Percentiles rank a stretch among this genome's conserved stretches.
phyloP scores from a whole-genome alignment of 2,329 filamentous ascomycete genomes.

The Aspergillus caelatus region DNA sequence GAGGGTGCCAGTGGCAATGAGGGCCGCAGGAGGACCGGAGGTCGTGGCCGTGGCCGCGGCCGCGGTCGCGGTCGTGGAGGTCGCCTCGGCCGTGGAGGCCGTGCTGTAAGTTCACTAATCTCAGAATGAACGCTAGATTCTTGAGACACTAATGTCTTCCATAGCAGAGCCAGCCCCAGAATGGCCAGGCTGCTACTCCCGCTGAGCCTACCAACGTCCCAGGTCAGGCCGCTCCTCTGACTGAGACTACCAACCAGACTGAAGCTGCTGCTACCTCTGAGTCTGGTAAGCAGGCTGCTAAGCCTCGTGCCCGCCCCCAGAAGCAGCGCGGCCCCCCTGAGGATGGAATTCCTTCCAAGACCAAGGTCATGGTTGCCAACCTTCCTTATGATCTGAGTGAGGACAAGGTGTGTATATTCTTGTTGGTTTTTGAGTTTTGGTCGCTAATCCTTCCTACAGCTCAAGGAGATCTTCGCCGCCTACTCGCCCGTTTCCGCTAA shows the following conservation, averaged over 20 bases:
- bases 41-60: slow-evolving; percentile 63
- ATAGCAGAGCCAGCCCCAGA: slow-evolving; percentile 24
- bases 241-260: slow-evolving; percentile 25
- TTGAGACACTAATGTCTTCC: slow-evolving; percentile 1
- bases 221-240: slow-evolving; percentile 22
- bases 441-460: slow-evolving; percentile 57
- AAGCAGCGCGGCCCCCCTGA: slow-evolving; percentile 93
- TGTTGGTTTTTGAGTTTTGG: slow-evolving; percentile 5
- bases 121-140: neutral
- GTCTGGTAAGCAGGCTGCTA: slow-evolving; percentile 41
- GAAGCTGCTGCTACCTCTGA: slow-evolving; percentile 45
- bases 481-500: slow-evolving; percentile 95
- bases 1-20: slow-evolving; percentile 73
- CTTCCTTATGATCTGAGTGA: slow-evolving; percentile 97
- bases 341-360: slow-evolving; percentile 97
- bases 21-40: slow-evolving; percentile 62
- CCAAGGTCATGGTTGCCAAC: slow-evolving; percentile 99
- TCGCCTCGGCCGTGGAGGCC: slow-evolving; percentile 67
- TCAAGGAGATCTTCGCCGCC: slow-evolving; percentile 93
- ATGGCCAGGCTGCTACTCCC: slow-evolving; percentile 26
- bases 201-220: slow-evolving; percentile 25
- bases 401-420: slow-evolving; percentile 73
- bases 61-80: slow-evolving; percentile 70
- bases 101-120: slow-evolving; percentile 50
- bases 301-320: slow-evolving; percentile 57